A percentile compares a stretch with the other conserved stretches of the same genome.
phyloP scores from a whole-genome alignment of 495 filamentous ascomycete species.

The Chaetomium tenue region DNA sequence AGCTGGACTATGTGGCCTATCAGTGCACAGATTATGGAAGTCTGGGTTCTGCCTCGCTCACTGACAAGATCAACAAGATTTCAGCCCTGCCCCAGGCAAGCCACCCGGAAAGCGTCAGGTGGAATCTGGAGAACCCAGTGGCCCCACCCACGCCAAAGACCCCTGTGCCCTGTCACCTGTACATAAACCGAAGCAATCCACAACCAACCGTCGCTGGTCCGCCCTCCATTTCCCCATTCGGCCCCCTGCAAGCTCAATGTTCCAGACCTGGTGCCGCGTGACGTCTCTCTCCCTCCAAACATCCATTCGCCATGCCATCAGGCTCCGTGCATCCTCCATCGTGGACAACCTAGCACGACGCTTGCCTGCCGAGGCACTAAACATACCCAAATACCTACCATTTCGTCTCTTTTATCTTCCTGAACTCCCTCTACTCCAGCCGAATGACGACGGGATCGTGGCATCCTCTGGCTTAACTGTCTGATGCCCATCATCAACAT shows the following conservation, averaged over 20 bases:
- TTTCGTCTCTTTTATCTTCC: neutral
- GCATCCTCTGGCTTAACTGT: slow-evolving; percentile 32
- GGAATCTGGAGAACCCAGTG: neutral
- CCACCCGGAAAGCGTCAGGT: neutral
- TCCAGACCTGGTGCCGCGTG: slow-evolving; percentile 20
- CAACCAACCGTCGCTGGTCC: too few species aligned
- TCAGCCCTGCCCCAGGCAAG: too few species aligned
- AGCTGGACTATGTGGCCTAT: too few species aligned
- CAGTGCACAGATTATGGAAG: too few species aligned
- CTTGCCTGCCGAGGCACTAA: neutral
- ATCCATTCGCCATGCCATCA: slow-evolving; percentile 13
- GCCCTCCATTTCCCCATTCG: neutral
- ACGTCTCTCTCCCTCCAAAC: neutral
- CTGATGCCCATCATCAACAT: slow-evolving; percentile 20
- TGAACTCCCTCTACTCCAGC: neutral
- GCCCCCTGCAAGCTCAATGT: neutral
- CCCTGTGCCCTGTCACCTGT: too few species aligned
- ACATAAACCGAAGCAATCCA: too few species aligned
- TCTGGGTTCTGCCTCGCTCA: too few species aligned
- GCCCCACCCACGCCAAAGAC: neutral
- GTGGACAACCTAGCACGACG: neutral
- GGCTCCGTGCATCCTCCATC: slow-evolving; percentile 4
- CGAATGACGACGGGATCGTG: slow-evolving; percentile 33
- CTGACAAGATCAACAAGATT: too few species aligned
- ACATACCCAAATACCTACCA: too few species aligned